Base-by-base conservation (phyloP, 306 rosid genomes). In the Lupinus albus region DNA sequence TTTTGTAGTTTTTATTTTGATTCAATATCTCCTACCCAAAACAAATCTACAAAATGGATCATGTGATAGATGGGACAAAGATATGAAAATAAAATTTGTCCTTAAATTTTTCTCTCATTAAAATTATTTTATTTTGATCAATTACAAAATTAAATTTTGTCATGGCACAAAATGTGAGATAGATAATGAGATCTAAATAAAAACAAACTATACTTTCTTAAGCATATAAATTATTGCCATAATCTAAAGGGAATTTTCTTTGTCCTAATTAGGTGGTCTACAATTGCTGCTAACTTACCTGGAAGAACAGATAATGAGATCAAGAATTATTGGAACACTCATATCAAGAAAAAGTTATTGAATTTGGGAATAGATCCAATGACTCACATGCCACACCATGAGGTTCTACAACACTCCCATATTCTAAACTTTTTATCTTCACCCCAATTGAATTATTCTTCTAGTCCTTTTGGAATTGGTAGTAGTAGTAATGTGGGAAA, bases 271-370 rank as follows among this genome's bases (percentile, higher is more conserved):
- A 91, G 97, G 84, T 91, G 97, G 97, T 91, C 97, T 32, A 78
- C 89, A 45, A 91, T 91, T 61, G 97, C 95, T 52, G 83, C 90
- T 25, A 87, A 81, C 62, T 86, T 90, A 64, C 96, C 95, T 0
- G 96, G 96, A 61, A 82, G 96, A 84, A 90, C 96, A 2, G 96
- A 91, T 32, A 91, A 87, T 6, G 97, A 91, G 75, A 91, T 91
- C 8, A 91, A 91, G 80, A 91, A 91, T 64, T 87, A 91, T 30
- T 91, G 97, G 97, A 91, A 91, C 30, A 91, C 97, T 6, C 90
- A 88, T 65, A 82, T 91, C 68, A 88, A 88, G 76, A 91, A 88
- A 74, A 91, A 74, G 64, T 80, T 91, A 20, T 17, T 79, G 71
- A 91, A 83, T 65, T 85, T 91, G 95, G 95, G 97, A 49, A 86